Percentiles rank a stretch among this genome's conserved stretches.
Evolutionary conservation across 306 rosid genomes (phyloP).

Genomic region (Canavalia ensiformis): DNA sequence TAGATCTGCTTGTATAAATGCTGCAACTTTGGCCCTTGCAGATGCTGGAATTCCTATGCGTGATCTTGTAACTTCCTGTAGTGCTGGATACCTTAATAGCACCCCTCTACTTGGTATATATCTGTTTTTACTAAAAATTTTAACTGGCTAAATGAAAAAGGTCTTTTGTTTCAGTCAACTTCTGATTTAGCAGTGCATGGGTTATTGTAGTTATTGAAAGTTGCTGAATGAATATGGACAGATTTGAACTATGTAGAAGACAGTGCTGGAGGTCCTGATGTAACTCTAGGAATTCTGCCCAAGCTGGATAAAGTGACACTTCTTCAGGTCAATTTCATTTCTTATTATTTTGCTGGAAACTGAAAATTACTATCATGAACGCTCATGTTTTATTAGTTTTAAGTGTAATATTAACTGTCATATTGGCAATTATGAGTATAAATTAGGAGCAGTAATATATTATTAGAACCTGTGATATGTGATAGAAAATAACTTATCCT

Average conservation of each 20-base stretch:
- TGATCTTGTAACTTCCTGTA: conserved; percentile 92
- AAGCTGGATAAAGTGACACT: conserved; percentile 89
- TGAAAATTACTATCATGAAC: too few relatives aligned
- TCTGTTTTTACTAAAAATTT: conserved; percentile 33
- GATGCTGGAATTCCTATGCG: conserved; percentile 97
- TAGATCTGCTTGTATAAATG: conserved; percentile 94
- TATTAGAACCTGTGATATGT: too few relatives aligned
- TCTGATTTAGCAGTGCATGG: conserved; percentile 13
- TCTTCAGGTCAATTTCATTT: conserved; percentile 69
- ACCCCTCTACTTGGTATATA: conserved; percentile 83
- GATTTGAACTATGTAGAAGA: conserved; percentile 94
- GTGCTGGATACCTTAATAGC: conserved; percentile 91
- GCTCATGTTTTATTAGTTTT: too few relatives aligned
- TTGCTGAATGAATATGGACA: conserved; percentile 51
- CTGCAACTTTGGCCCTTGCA: conserved; percentile 95
- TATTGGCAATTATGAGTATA: too few relatives aligned
- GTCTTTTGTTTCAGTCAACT: conserved; percentile 4
- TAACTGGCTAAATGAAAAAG: conserved; percentile 12
- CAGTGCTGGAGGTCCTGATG: conserved; percentile 98
- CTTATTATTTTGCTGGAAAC: conserved; percentile 4
- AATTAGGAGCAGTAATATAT: too few relatives aligned
- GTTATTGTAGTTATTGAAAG: conserved; percentile 17
- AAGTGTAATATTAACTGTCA: too few relatives aligned
- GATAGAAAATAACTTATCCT: too few relatives aligned
- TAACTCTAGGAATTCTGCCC: conserved; percentile 84